Conservation (phyloP, 2,329 filamentous ascomycete species). For the Colletotrichum orbiculare region DNA sequence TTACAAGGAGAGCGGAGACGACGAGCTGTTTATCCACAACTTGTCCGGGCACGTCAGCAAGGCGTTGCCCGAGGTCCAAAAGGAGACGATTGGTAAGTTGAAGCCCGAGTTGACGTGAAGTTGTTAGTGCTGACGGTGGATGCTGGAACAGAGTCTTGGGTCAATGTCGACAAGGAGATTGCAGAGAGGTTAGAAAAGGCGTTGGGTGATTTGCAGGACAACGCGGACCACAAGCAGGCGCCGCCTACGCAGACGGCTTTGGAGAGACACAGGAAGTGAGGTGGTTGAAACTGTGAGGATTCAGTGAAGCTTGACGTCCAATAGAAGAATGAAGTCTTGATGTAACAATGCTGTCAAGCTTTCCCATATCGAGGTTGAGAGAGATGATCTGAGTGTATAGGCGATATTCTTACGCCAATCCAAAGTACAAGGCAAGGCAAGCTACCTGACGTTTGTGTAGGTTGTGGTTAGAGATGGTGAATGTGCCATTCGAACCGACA, state of each 20-base stretch:
- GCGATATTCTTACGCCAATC: too few relatives aligned
- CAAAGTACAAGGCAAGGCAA: too few relatives aligned
- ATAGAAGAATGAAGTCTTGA: too few relatives aligned
- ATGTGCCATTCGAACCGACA: too few relatives aligned
- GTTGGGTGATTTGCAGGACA: background rate
- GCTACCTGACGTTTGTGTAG: too few relatives aligned
- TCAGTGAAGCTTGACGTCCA: too few relatives aligned
- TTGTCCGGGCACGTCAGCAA: conserved; percentile 4
- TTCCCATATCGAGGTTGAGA: too few relatives aligned
- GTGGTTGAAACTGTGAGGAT: background rate
- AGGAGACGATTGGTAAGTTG: conserved; percentile 13
- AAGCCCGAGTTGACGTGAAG: too few relatives aligned
- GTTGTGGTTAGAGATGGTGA: too few relatives aligned
- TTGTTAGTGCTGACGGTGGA: background rate
- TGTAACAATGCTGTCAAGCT: too few relatives aligned
- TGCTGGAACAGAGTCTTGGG: conserved; percentile 1
- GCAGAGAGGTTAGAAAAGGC: background rate
- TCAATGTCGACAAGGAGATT: conserved; percentile 5
- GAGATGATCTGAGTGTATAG: too few relatives aligned
- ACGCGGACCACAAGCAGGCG: background rate
- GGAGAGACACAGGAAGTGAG: background rate
- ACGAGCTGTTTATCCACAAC: conserved; percentile 15
- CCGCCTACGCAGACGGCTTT: background rate
- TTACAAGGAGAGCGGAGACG: conserved; percentile 12
- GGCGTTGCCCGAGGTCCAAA: conserved; percentile 8